Conservation (phyloP, 108 stramenopile genomes). For the Fistulifera pelliculosa region DNA sequence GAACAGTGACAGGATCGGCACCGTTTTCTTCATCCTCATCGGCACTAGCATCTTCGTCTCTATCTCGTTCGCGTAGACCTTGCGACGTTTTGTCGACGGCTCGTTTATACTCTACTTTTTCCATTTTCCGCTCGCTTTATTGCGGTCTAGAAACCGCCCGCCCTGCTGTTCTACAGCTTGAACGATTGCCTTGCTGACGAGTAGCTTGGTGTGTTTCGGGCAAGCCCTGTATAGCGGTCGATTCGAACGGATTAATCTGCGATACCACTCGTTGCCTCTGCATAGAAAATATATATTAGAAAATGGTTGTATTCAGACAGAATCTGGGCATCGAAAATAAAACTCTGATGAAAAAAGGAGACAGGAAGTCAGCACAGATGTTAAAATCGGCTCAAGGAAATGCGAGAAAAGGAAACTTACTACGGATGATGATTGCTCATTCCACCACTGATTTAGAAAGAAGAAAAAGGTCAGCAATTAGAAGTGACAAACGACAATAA, state of each 20-base stretch:
- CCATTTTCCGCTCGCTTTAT: slow-evolving; percentile 31
- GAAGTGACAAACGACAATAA: neutral
- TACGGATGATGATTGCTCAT: slow-evolving; percentile 15
- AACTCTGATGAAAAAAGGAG: neutral
- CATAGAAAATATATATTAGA: neutral
- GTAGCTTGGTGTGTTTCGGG: slow-evolving; percentile 52
- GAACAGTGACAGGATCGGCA: neutral
- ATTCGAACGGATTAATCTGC: slow-evolving; percentile 31
- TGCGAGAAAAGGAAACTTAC: neutral
- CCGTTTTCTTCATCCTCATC: neutral
- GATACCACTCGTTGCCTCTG: slow-evolving; percentile 13
- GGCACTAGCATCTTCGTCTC: slow-evolving; percentile 1
- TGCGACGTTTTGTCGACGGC: slow-evolving; percentile 65
- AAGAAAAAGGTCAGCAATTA: too few species aligned
- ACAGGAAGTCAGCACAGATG: neutral
- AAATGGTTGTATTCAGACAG: neutral
- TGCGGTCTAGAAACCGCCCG: slow-evolving; percentile 47
- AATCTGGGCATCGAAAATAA: too few species aligned
- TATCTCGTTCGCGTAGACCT: slow-evolving; percentile 58
- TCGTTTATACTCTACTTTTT: slow-evolving; percentile 40
- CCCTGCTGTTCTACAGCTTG: slow-evolving; percentile 38
- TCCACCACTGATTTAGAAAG: too few species aligned
- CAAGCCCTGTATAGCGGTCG: slow-evolving; percentile 34
- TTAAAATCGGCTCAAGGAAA: neutral
- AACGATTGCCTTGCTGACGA: slow-evolving; percentile 54